Evolutionary conservation across 1,284 basidiomycete genomes (phyloP).

Genomic region (Macrocybe sp.): DNA sequence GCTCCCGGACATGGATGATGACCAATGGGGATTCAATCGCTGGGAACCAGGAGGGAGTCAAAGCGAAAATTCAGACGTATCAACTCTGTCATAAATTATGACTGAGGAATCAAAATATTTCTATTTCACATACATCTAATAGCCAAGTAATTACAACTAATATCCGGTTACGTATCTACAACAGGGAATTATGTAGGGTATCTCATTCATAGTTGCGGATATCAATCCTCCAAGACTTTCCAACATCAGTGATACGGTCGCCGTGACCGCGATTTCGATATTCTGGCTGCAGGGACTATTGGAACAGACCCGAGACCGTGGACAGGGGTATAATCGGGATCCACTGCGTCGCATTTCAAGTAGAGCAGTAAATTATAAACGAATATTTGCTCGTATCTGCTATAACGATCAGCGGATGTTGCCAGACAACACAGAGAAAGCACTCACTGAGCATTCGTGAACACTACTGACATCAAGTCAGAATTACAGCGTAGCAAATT

Average conservation of each 20-base stretch:
- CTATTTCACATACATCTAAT: background rate
- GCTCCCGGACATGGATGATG: slow-evolving; percentile 20
- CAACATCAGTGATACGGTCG: slow-evolving; percentile 31
- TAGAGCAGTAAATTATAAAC: slow-evolving; percentile 79
- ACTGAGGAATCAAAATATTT: background rate
- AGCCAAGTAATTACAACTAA: background rate
- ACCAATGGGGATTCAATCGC: slow-evolving; percentile 35
- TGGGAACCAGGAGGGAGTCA: slow-evolving; percentile 25
- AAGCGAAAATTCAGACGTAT: background rate
- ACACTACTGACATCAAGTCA: slow-evolving; percentile 79
- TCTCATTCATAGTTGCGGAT: too few relatives aligned
- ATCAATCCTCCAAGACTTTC: too few relatives aligned
- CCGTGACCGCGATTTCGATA: slow-evolving; percentile 43
- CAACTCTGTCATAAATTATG: too few relatives aligned
- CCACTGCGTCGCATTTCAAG: slow-evolving; percentile 69
- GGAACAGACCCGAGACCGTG: slow-evolving; percentile 70
- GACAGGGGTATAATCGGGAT: slow-evolving; percentile 69
- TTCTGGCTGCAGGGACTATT: slow-evolving; percentile 31
- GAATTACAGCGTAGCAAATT: slow-evolving; percentile 82
- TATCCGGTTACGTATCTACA: too few relatives aligned
- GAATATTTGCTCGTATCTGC: slow-evolving; percentile 84
- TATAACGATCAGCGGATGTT: slow-evolving; percentile 1
- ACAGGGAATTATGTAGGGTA: too few relatives aligned
- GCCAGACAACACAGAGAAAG: slow-evolving; percentile 2
- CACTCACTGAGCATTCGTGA: slow-evolving; percentile 82